phyloP scores from a whole-genome alignment of 2,329 filamentous ascomycete genomes.

The Fusarium sublunatum region DNA sequence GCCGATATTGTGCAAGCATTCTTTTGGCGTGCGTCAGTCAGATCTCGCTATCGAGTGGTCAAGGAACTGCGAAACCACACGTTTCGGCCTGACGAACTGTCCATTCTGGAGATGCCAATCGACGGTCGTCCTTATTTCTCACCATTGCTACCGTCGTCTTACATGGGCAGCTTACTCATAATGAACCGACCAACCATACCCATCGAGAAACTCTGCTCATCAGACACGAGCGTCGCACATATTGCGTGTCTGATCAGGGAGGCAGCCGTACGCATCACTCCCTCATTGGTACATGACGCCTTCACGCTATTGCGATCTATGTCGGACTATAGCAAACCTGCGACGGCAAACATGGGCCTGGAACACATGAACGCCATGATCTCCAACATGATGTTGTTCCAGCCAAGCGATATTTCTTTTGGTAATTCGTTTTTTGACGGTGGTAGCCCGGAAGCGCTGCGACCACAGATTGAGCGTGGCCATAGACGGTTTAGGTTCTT shows the following conservation, averaged over 20 bases:
- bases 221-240: conserved; percentile 41
- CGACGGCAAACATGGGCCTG: conserved; percentile 44
- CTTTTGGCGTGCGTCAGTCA: conserved; percentile 53
- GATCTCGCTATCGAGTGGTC: conserved; percentile 50
- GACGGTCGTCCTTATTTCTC: conserved; percentile 49
- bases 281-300: conserved; percentile 46
- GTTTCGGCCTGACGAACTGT: conserved; percentile 39
- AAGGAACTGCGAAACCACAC: conserved; percentile 35
- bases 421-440: conserved; percentile 46
- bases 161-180: conserved; percentile 48
- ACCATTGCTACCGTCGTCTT: conserved; percentile 44
- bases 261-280: conserved; percentile 42
- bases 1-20: conserved; percentile 56
- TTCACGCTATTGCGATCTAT: conserved; percentile 45
- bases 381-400: conserved; percentile 48
- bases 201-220: conserved; percentile 44
- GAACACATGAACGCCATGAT: conserved; percentile 47
- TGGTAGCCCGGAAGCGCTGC: conserved; percentile 44
- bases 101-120: conserved; percentile 51
- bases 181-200: conserved; percentile 44
- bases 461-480: conserved; percentile 45
- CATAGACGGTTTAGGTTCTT: conserved; percentile 43
- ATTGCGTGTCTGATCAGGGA: conserved; percentile 44
- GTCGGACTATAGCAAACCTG: conserved; percentile 42
- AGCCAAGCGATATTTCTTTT: conserved; percentile 44